Evolutionary conservation across 495 filamentous ascomycete genomes (phyloP), one percentile per base, ranked within the genome.

Genomic region (Penicillium roqueforti): DNA sequence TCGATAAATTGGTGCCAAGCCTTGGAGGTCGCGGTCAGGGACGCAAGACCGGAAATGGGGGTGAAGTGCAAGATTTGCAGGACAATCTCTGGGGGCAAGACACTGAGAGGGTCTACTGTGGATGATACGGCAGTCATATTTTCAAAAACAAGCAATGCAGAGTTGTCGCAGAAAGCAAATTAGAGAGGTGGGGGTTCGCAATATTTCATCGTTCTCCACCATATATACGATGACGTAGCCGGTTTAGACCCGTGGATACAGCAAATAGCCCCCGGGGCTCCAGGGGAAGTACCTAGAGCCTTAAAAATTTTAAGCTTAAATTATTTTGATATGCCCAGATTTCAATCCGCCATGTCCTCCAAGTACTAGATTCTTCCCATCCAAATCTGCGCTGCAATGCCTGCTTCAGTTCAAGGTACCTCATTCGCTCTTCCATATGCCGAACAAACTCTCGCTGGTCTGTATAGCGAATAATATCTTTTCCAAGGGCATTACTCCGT

Each of bases 1-100:
- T 74, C 71, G 57, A 74, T 74, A 50, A 74, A 73, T 38, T 53
- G 43, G 51, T 73, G 68, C 71, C 71, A 74, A 29, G 69, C 68
- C 23, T 65, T 66, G 18, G 69, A 72, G n/a, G 63, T 57, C 1
- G 61, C 52, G 14, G 65, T 70, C 37, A 74, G 60, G 19, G 68
- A 62, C 6, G 65, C 71, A 42, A 74, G 54, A 5, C 65, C 48
- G 19, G 71, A 62, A 18, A 69, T 44, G 18, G 71, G 49, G 31
- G 68, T 46, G 51, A 71, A 73, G 22, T 74, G 65, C 46, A 74
- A 31, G 36, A 73, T 60, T 9, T 61, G 67, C 45, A 74, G 56
- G 37, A 72, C 62, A 43, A 74, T 66, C 56, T 74, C 71, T 6
- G 71, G 69, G 1, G 71, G 71, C 1, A 74, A 36, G 25, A 67